phyloP scores from a whole-genome alignment of 352 stramenopile genomes.

The Blastocystis sp. region DNA sequence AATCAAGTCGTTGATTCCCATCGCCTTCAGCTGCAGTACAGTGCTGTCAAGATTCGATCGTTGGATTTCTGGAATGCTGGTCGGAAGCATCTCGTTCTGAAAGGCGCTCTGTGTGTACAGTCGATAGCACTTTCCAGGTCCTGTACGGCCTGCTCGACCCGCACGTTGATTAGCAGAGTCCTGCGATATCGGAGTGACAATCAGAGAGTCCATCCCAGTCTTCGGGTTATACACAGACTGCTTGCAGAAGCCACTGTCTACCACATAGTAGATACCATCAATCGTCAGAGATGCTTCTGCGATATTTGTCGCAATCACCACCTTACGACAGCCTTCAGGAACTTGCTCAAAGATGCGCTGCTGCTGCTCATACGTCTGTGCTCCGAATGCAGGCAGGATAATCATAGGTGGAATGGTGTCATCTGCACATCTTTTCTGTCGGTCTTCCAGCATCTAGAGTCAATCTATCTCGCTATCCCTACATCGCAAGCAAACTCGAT shows the following conservation, averaged over 20 bases:
- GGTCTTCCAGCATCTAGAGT: slow-evolving; percentile 16
- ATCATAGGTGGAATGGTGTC: slow-evolving; percentile 88
- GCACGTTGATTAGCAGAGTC: slow-evolving; percentile 91
- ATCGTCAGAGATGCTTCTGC: slow-evolving; percentile 98
- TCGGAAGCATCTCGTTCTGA: slow-evolving; percentile 89
- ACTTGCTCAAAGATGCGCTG: slow-evolving; percentile 95
- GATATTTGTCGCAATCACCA: slow-evolving; percentile 99
- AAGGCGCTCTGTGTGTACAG: slow-evolving; percentile 97
- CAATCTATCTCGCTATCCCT: background rate
- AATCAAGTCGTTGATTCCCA: slow-evolving; percentile 98
- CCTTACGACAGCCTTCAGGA: slow-evolving; percentile 84
- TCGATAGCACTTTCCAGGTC: slow-evolving; percentile 96
- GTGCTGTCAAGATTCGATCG: slow-evolving; percentile 94
- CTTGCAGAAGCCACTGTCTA: slow-evolving; percentile 83
- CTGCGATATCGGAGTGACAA: slow-evolving; percentile 94
- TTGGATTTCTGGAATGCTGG: slow-evolving; percentile 97
- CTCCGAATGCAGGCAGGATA: slow-evolving; percentile 93
- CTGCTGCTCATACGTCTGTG: slow-evolving; percentile 96
- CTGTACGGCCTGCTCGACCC: slow-evolving; percentile 91
- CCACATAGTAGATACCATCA: slow-evolving; percentile 89
- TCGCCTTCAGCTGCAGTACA: slow-evolving; percentile 96
- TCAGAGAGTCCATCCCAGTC: slow-evolving; percentile 96
- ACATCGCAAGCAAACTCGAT: slow-evolving; percentile 64
- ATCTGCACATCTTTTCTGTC: background rate
- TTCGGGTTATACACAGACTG: slow-evolving; percentile 98